Conservation (phyloP, 2,329 filamentous ascomycete species). For the Alternaria ventricosa region DNA sequence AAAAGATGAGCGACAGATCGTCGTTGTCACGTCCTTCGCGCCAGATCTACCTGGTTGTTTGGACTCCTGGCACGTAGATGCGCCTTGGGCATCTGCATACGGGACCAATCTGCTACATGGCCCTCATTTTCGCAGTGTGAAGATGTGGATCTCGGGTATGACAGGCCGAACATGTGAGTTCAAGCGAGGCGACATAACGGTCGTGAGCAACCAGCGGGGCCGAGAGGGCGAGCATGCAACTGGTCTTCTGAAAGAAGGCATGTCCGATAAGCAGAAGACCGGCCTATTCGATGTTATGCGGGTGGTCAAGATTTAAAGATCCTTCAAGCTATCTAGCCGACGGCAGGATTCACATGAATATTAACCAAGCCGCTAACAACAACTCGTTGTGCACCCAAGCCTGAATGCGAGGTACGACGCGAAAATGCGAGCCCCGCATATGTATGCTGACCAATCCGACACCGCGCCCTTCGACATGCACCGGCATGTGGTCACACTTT, state of each 20-base stretch:
- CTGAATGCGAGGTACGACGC: constrained; percentile 3
- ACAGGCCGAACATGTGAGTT: constrained; percentile 55
- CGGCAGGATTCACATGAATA: not conserved
- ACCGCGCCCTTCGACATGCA: not conserved
- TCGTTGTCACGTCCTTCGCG: constrained; percentile 66
- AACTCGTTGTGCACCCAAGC: not conserved
- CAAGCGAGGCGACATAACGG: constrained; percentile 38
- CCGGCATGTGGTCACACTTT: not conserved
- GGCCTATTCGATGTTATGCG: constrained; percentile 38
- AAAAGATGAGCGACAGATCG: constrained; percentile 36
- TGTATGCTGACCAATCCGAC: constrained; percentile 21
- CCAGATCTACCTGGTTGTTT: constrained; percentile 60
- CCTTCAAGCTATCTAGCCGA: not conserved
- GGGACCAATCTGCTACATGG: constrained; percentile 57
- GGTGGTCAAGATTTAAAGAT: constrained; percentile 23
- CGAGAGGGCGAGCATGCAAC: constrained; percentile 43
- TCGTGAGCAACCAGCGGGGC: constrained; percentile 56
- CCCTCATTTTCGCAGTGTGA: constrained; percentile 29
- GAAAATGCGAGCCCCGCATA: constrained; percentile 17
- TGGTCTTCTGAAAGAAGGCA: constrained; percentile 31
- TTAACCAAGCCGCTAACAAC: not conserved
- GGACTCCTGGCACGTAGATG: constrained; percentile 56
- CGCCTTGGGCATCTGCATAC: constrained; percentile 59
- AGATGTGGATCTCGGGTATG: constrained; percentile 55
- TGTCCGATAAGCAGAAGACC: constrained; percentile 35